Base-by-base conservation (phyloP, 768 basidiomycete species). In the Exsudoporus frostii region DNA sequence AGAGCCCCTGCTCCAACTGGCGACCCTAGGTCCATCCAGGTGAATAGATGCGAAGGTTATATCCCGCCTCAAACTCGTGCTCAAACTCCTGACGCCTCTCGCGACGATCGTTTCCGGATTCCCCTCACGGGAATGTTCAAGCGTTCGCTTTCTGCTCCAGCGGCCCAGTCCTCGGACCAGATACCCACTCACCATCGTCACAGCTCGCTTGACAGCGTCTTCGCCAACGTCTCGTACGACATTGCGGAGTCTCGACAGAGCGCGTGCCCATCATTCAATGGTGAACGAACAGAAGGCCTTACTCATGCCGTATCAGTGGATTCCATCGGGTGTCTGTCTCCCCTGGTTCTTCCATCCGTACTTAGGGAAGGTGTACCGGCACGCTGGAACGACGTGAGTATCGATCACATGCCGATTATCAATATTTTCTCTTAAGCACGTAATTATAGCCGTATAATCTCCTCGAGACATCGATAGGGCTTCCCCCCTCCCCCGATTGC, bases 111-210 rank as follows among this genome's bases (percentile, higher is more conserved):
- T 40, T 74, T 79, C 66, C 66, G 66, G 36, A 71, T 82, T 24
- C 79, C 83, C 4, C 76, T 85, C 27, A 83, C 83, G 5, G 76
- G 82, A 46, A 81, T 85, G 82, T 83, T 80, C 73, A 84, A 77
- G 65, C 83, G 86, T 48, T 82, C 83, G 11, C 71, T 80, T 4
- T 86, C 85, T 34, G 80, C 78, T 8, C 81, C 81, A 4, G 78
- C 74, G 1, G 54, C 66, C n/a, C 68, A 62, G 44, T 55, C 51
- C 20, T 50, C 54, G 3, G 33, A 42, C 40, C 50, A 54, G 32
- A 47, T 43, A 11, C 45, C 56, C 20, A 54, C 60, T 38, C 61
- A 61, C 39, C 50, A 48, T 5, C 61, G 63, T 42, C 60, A 70
- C 30, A 39, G 38, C 24, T 69, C 68, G 44, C 20, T 68, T 42